Evolutionary conservation across 2,329 filamentous ascomycete species (phyloP), one percentile per base, ranked within the genome.

Genomic region (Ascochyta lentis): DNA sequence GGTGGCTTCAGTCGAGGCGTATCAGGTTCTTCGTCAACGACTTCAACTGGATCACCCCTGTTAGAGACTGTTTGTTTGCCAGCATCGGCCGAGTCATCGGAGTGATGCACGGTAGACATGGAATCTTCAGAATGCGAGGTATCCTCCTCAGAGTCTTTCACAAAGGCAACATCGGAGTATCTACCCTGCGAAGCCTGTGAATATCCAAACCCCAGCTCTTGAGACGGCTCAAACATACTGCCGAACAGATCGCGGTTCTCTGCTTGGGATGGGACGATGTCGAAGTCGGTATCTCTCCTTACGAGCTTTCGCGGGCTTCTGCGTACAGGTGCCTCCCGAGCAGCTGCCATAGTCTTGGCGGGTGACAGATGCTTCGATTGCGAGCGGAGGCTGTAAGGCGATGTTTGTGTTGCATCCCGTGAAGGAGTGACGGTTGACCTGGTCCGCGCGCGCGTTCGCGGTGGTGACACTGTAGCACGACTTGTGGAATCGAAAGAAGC

Each of bases 141-240:
- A 35, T 61, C 65, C 34, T 74, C 70, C 23, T 71, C 70, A 1
- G 71, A 74, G 40, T 74, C 67, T 43, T 69, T 71, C n/a, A 73
- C 58, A 22, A 60, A 65, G 6, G 52, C 54, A 12, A 68, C 59
- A 26, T 71, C 60, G 9, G 67, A 58, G 49, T 60, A 70, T 43
- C 58, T 66, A 33, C 64, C 59, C 46, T 65, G 64, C 3, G 63
- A 66, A 9, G 48, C 55, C 47, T 65, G 64, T 5, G 63, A 66
- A 23, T 54, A 45, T 1, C 35, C 52, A n/a, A 50, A 56, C 15
- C 60, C 58, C 6, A 68, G 56, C 16, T 70, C 65, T 49, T 72
- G 69, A 12, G 69, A 69, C 4, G 64, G 56, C 27, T 58, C 55
- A 23, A 65, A 67, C 31, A 54, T 63, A 34, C 53, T 46, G 9